phyloP scores from a whole-genome alignment of 2,329 filamentous ascomycete genomes.

The Colletotrichum paranaense region DNA sequence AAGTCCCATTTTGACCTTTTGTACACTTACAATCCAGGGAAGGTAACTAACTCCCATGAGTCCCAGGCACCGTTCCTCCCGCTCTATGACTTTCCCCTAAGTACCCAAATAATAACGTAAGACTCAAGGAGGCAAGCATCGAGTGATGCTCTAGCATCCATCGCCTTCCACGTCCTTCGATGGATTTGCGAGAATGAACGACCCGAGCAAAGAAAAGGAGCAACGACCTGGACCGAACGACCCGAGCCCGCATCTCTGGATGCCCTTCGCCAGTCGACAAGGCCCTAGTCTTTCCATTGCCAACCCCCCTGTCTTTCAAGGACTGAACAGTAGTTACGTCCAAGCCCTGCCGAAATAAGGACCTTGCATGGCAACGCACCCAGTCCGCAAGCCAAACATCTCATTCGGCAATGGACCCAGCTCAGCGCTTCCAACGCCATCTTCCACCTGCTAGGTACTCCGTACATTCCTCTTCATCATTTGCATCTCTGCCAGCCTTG shows the following conservation, averaged over 20 bases:
- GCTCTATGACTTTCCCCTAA: no score
- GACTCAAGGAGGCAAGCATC: no score
- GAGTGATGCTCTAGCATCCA: background rate
- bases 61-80: no score
- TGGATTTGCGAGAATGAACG: background rate
- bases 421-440: background rate
- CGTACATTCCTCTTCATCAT: background rate
- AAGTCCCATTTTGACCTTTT: background rate
- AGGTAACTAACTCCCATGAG: background rate
- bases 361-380: background rate
- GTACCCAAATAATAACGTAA: no score
- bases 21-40: background rate
- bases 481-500: background rate
- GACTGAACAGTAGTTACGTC: background rate
- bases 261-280: background rate
- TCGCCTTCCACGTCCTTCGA: background rate
- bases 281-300: background rate
- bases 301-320: background rate
- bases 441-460: background rate
- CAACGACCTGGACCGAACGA: background rate
- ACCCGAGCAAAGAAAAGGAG: background rate
- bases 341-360: background rate
- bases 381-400: background rate
- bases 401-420: background rate
- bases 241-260: constrained; percentile 8